phyloP scores from a whole-genome alignment of 2,329 filamentous ascomycete species.

The Fusarium pininemorale region DNA sequence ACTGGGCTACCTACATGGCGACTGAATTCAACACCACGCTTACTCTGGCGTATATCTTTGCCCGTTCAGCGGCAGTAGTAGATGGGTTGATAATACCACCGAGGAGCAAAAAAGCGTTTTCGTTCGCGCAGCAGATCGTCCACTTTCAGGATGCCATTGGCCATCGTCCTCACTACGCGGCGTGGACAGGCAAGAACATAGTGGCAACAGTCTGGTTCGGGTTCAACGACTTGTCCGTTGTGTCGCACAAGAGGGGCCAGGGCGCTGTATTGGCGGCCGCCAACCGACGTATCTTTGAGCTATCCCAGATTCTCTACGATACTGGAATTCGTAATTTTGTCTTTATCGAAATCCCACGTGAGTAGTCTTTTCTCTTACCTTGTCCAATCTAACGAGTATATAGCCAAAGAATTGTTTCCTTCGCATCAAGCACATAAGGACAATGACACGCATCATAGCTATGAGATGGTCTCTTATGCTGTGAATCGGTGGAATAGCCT shows the following conservation, averaged over 20 bases:
- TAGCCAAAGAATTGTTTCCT: not conserved
- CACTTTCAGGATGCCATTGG: not conserved
- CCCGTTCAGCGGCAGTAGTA: not conserved
- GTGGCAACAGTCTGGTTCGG: conserved; percentile 5
- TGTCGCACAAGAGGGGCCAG: not conserved
- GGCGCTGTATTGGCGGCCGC: not conserved
- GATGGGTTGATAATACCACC: not conserved
- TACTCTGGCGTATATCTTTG: conserved; percentile 3
- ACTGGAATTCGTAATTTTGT: not conserved
- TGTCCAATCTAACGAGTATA: accelerated
- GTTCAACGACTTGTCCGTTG: not conserved
- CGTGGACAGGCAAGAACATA: not conserved
- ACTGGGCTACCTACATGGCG: not conserved
- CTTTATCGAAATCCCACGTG: not conserved
- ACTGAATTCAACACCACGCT: not conserved
- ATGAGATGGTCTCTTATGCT: not conserved
- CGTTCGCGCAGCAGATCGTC: not conserved
- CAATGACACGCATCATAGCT: not conserved
- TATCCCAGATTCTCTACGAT: not conserved
- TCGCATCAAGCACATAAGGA: not conserved
- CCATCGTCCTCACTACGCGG: not conserved
- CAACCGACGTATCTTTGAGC: not conserved
- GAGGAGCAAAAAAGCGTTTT: not conserved
- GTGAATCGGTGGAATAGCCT: not conserved
- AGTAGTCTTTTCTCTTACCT: not conserved